Percentiles rank a stretch among this genome's conserved stretches.
phyloP scores from a whole-genome alignment of 2,329 filamentous ascomycete species.

The Phaeosphaeria sp. region DNA sequence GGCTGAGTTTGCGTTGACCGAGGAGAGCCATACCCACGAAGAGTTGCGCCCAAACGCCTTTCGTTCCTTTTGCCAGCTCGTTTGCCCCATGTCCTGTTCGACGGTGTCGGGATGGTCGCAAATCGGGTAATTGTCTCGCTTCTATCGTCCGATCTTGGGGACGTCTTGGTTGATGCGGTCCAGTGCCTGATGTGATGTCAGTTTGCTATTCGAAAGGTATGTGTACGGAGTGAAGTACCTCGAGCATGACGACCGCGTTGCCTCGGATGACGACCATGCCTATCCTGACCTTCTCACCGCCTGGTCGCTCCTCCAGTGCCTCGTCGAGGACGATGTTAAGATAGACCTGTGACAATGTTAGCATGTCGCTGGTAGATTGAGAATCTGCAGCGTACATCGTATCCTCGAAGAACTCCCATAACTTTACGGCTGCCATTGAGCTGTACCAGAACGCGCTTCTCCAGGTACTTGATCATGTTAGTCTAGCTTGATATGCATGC shows the following conservation, averaged over 20 bases:
- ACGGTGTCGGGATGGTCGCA: conserved; percentile 4
- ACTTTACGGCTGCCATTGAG: conserved; percentile 98
- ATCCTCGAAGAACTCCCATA: conserved; percentile 90
- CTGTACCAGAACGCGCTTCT: conserved; percentile 98
- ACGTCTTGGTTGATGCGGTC: conserved; percentile 47
- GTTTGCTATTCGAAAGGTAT: not conserved
- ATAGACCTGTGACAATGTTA: conserved; percentile 73
- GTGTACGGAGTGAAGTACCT: conserved; percentile 56
- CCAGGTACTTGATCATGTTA: conserved; percentile 78
- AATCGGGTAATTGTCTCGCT: not conserved
- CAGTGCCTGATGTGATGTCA: conserved; percentile 34
- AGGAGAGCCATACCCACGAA: conserved; percentile 27
- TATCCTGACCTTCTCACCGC: conserved; percentile 86
- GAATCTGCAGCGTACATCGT: conserved; percentile 73
- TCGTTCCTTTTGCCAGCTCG: not conserved
- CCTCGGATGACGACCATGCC: conserved; percentile 98
- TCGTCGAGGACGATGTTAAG: conserved; percentile 98
- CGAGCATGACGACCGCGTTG: conserved; percentile 98
- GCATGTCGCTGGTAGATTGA: not conserved
- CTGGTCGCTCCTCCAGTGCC: conserved; percentile 90
- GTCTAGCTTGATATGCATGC: conserved; percentile 2
- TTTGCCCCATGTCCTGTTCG: not conserved
- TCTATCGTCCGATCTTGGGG: conserved; percentile 41
- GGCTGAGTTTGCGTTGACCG: conserved; percentile 3
- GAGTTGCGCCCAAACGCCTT: conserved; percentile 29